Evolutionary conservation across 176 grass and related monocot species (phyloP), one percentile per base, ranked within the genome.

Genomic region (Cocos nucifera): DNA sequence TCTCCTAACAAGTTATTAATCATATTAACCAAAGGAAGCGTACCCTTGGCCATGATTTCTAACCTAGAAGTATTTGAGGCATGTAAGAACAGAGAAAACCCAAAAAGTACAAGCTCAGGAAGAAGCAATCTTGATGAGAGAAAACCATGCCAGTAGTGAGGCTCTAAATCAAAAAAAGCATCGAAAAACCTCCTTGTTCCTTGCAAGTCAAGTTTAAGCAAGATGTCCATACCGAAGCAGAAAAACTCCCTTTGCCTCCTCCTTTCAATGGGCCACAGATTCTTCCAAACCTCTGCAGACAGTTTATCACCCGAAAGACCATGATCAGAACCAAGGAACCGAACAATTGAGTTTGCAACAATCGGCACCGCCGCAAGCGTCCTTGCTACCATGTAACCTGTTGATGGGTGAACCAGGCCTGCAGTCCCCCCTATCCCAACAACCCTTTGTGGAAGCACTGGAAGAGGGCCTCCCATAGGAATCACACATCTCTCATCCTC

Each of bases 21-120:
- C 93, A 97, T 97, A 66, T 77, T 88, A 54, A 67, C 84, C 49
- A 97, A 80, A 18, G 93, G 93, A 63, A 80, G 54, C 17, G 93
- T 97, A 56, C 93, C 93, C 75, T 97, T 97, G 58, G 76, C 69
- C 93, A 97, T 97, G 75, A 97, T 97, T 80, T 97, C 93, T 53
- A 97, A 81, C 56, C 88, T 87, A 0, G 93, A 91, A 10, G 71
- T n/a, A 81, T 80, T 97, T 16, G 93, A 97, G 15, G 93, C 93
- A 58, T 91, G 63, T 3, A 61, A 72, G 65, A 97, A 97, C 5
- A 97, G 76, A 5, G 93, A 65, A 23, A 97, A 79, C 28, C 93
- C 93, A 23, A 97, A 97, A 70, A 85, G 61, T 49, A 83, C 4
- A 71, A 97, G 93, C 65, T 97, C 87, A 0, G 80, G 86, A 70